These are phyloP conservation scores for Annulohypoxylon nitens DNA, from an alignment of 495 filamentous ascomycete species.

Conservation along the genomic window DNA sequence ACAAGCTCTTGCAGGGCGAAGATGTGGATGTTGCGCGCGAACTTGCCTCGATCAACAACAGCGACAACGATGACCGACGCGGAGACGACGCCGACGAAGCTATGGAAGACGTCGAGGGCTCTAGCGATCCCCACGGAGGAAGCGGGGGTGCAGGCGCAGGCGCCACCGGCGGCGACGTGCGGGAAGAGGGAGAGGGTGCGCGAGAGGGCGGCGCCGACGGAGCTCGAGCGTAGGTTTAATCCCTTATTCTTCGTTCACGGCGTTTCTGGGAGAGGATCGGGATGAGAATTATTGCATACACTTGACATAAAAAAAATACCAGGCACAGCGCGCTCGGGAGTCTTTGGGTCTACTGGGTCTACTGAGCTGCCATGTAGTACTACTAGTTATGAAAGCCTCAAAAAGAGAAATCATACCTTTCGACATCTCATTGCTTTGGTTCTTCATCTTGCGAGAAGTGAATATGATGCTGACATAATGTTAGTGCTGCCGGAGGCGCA, in stretches of 20 bases:
- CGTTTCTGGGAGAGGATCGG: constrained; percentile 48
- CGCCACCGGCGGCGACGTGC: constrained; percentile 88
- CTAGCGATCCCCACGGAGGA: constrained; percentile 69
- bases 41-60: constrained; percentile 72
- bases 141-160: constrained; percentile 85
- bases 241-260: constrained; percentile 56
- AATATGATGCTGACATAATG: constrained; percentile 51
- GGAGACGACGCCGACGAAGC: constrained; percentile 75
- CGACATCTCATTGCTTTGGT: constrained; percentile 27
- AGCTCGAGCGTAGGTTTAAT: constrained; percentile 96
- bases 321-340: constrained; percentile 11
- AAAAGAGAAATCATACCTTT: constrained; percentile 45
- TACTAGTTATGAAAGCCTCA: constrained; percentile 50
- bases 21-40: constrained; percentile 88
- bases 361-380: constrained; percentile 46
- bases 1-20: constrained; percentile 85
- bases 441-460: not conserved
- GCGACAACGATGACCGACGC: constrained; percentile 71
- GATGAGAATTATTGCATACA: constrained; percentile 49
- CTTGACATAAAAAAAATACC: constrained; percentile 33
- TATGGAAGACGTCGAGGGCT: constrained; percentile 86
- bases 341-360: constrained; percentile 4
- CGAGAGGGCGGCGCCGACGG: constrained; percentile 95
- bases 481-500: constrained; percentile 58
- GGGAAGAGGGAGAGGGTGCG: constrained; percentile 88